Conservation (phyloP, 1,284 basidiomycete species). For the Ustilago xerochloae region DNA sequence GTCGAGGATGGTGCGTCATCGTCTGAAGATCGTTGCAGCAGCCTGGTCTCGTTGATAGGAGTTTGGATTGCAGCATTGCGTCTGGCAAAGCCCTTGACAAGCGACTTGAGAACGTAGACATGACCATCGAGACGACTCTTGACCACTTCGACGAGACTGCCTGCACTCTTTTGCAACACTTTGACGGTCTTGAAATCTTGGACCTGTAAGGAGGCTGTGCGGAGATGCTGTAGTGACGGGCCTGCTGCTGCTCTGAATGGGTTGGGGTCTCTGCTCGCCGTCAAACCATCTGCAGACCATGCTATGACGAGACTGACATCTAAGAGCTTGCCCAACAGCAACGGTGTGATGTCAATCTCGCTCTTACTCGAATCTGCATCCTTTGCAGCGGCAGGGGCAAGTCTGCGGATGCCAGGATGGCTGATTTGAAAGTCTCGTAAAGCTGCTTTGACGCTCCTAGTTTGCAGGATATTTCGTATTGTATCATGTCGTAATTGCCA, state of each 20-base stretch:
- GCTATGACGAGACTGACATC: conserved; percentile 52
- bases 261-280: conserved; percentile 34
- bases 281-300: conserved; percentile 44
- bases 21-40: conserved; percentile 38
- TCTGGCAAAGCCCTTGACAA: conserved; percentile 62
- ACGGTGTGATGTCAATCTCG: not conserved
- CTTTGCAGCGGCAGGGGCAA: not conserved
- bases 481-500: conserved; percentile 34
- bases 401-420: conserved; percentile 1
- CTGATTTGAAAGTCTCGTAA: conserved; percentile 43
- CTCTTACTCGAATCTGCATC: conserved; percentile 4
- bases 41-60: conserved; percentile 57
- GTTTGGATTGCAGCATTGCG: conserved; percentile 58
- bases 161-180: conserved; percentile 58
- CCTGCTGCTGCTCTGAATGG: conserved; percentile 36
- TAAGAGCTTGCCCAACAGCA: conserved; percentile 24
- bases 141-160: conserved; percentile 62
- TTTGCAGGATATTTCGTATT: conserved; percentile 20
- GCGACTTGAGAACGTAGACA: conserved; percentile 65
- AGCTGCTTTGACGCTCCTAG: conserved; percentile 26
- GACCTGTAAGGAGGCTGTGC: conserved; percentile 35
- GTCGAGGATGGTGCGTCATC: not conserved
- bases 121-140: conserved; percentile 60
- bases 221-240: conserved; percentile 25
- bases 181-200: conserved; percentile 58